Evolutionary conservation across 1,284 basidiomycete genomes (phyloP).

Genomic region (Caloboletus inedulis): DNA sequence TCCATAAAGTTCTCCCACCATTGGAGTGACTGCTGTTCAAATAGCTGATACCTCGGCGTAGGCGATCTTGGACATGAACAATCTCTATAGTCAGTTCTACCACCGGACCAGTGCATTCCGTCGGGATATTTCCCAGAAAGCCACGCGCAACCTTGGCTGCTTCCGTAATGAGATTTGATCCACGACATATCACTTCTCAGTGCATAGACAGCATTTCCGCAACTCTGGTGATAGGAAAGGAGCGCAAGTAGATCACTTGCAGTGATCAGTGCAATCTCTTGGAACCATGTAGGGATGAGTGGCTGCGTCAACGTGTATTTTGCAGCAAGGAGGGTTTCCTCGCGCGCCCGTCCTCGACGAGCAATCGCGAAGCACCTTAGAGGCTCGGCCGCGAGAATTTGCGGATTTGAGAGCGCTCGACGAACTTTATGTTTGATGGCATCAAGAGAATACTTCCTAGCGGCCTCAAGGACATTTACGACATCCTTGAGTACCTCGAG

Average conservation of each 20-base stretch:
- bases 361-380: slow-evolving; percentile 23
- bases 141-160: slow-evolving; percentile 2
- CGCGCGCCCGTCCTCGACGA: background rate
- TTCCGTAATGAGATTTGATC: slow-evolving; percentile 18
- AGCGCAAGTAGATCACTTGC: slow-evolving; percentile 19
- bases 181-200: slow-evolving; percentile 10
- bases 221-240: slow-evolving; percentile 19
- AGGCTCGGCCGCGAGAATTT: slow-evolving; percentile 13
- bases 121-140: background rate
- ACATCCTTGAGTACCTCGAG: slow-evolving; percentile 12
- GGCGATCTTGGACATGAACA: background rate
- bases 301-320: slow-evolving; percentile 17
- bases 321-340: slow-evolving; percentile 18
- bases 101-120: too few relatives aligned
- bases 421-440: slow-evolving; percentile 11
- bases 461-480: slow-evolving; percentile 9
- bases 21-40: background rate
- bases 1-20: slow-evolving; percentile 26
- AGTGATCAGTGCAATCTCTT: slow-evolving; percentile 18
- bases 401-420: slow-evolving; percentile 13
- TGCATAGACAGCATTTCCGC: slow-evolving; percentile 13
- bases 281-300: slow-evolving; percentile 18
- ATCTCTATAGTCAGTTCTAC: too few relatives aligned
- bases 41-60: background rate
- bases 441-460: slow-evolving; percentile 20